Conservation (phyloP, 371 early-diverging fungal genomes). For the Mucor plumbeus region DNA sequence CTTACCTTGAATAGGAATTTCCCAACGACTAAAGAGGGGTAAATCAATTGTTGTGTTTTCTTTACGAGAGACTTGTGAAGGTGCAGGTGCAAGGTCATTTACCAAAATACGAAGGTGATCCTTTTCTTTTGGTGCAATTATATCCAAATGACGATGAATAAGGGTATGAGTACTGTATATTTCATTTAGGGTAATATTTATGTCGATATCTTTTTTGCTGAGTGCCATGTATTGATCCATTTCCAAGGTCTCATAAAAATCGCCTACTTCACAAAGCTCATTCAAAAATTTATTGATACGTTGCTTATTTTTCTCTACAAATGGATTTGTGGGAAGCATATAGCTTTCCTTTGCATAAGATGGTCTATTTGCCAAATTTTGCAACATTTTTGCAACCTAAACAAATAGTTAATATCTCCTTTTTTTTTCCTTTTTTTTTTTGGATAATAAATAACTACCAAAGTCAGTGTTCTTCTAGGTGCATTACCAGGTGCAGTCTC, state of each 20-base stretch:
- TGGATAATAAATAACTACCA: constrained; percentile 29
- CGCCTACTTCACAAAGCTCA: constrained; percentile 92
- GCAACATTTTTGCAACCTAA: constrained; percentile 88
- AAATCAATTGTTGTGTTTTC: constrained; percentile 86
- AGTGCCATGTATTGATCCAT: constrained; percentile 97
- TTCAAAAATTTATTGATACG: constrained; percentile 87
- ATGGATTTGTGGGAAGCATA: constrained; percentile 89
- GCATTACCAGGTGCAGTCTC: constrained; percentile 75
- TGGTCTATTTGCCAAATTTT: constrained; percentile 95
- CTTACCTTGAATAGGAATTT: constrained; percentile 84
- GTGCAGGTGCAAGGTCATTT: constrained; percentile 80
- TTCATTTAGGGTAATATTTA: constrained; percentile 92
- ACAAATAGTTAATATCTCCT: not conserved
- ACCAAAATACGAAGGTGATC: constrained; percentile 80
- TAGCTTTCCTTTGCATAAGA: constrained; percentile 90
- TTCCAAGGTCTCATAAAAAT: constrained; percentile 94
- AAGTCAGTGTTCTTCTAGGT: constrained; percentile 82
- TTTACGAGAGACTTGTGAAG: constrained; percentile 80
- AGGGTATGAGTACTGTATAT: constrained; percentile 90
- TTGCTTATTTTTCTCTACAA: constrained; percentile 87
- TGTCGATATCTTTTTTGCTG: constrained; percentile 87
- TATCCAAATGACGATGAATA: constrained; percentile 81
- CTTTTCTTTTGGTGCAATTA: constrained; percentile 79
- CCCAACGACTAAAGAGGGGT: constrained; percentile 91
- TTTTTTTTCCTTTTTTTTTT: not conserved